A percentile compares a stretch with the other conserved stretches of the same genome.
Conservation (phyloP, 2,329 filamentous ascomycete species). For the Fusarium musae region DNA sequence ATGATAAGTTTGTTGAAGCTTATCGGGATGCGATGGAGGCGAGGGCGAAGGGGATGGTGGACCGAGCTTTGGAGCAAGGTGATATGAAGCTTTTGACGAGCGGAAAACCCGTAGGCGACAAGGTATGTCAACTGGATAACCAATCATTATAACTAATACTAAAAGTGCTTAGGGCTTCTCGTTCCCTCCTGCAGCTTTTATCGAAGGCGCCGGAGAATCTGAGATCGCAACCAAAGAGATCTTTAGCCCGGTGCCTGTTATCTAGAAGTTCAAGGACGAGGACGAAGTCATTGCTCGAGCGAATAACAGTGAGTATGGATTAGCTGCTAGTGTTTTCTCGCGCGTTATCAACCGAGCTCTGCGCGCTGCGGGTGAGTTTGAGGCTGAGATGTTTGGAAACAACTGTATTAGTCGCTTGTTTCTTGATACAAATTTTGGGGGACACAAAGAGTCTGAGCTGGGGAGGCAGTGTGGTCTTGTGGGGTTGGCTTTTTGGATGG, state of each 20-base stretch:
- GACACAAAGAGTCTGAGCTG: background rate
- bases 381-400: background rate
- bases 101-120: too few relatives aligned
- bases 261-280: background rate
- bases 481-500: background rate
- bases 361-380: background rate
- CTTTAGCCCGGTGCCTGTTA: background rate
- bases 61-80: too few relatives aligned
- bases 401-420: background rate
- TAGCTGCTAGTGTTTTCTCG: background rate
- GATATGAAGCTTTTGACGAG: background rate
- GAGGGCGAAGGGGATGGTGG: background rate
- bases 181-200: rapidly evolving
- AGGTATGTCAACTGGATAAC: rapidly evolving
- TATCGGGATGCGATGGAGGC: too few relatives aligned
- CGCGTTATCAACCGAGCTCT: background rate
- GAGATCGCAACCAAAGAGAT: background rate
- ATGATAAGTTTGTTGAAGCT: background rate
- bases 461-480: background rate
- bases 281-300: rapidly evolving
- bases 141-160: rapidly evolving
- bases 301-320: background rate
- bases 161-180: background rate
- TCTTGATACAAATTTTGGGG: background rate
- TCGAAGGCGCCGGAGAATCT: background rate